Percentiles rank a stretch among this genome's conserved stretches.
Conservation (phyloP, 2,329 filamentous ascomycete species). For the Epichloe baconii region DNA sequence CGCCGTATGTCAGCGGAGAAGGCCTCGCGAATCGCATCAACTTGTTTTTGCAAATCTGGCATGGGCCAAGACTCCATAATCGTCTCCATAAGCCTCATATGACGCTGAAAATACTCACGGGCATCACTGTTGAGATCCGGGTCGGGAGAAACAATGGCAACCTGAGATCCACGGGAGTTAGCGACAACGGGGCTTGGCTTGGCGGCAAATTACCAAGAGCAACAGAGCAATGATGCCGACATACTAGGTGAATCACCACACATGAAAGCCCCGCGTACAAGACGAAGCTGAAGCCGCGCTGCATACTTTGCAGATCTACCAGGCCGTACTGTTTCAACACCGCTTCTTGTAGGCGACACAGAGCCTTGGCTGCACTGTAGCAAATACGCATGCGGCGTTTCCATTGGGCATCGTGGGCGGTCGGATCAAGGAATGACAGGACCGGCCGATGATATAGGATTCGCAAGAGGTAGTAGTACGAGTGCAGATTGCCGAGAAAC, state of each 20-base stretch:
- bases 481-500: slow-evolving; percentile 79
- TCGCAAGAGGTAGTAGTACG: slow-evolving; percentile 73
- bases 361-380: slow-evolving; percentile 68
- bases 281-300: slow-evolving; percentile 84
- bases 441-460: slow-evolving; percentile 85
- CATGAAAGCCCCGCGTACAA: slow-evolving; percentile 89
- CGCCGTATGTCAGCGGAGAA: slow-evolving; percentile 79
- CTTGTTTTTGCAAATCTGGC: slow-evolving; percentile 79
- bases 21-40: slow-evolving; percentile 76
- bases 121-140: slow-evolving; percentile 76
- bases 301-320: slow-evolving; percentile 77
- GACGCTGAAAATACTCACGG: slow-evolving; percentile 76
- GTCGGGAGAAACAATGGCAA: slow-evolving; percentile 86
- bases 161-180: slow-evolving; percentile 34
- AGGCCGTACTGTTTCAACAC: slow-evolving; percentile 66
- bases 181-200: neutral
- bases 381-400: slow-evolving; percentile 79
- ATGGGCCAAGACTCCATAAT: slow-evolving; percentile 76
- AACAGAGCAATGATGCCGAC: slow-evolving; percentile 22
- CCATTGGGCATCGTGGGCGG: slow-evolving; percentile 59
- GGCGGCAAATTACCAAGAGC: slow-evolving; percentile 3
- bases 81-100: slow-evolving; percentile 86
- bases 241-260: slow-evolving; percentile 82
- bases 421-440: slow-evolving; percentile 64
- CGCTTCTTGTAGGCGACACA: slow-evolving; percentile 79